Evolutionary conservation across 306 rosid genomes (phyloP), one percentile per base, ranked within the genome.

Genomic region (Canavalia ensiformis): DNA sequence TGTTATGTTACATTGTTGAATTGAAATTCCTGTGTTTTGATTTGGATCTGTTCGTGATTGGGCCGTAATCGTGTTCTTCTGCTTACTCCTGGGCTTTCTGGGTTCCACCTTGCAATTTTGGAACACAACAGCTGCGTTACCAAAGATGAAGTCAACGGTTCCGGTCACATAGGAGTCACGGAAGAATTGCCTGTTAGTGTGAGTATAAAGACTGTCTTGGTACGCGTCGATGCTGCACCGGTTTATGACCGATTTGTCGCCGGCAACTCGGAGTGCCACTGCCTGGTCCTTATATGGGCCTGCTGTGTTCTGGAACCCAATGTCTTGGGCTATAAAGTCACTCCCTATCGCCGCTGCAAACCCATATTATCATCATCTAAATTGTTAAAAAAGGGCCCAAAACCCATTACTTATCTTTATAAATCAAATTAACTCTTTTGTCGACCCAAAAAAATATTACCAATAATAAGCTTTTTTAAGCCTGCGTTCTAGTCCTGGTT

Each of bases 251-350:
- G 92, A 86, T 30, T 37, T 82, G 11, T 92, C 92, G 0, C 89
- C 86, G 6, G 92, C 84, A 1, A 90, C 89, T 0, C 94, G 91
- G 3, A 92, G 91, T 0, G 97, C 97, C 68, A 92, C 90, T 0
- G 92, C 94, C 66, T 90, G 94, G 75, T 90, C 89, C 91, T 92
- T 90, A 58, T 41, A 2, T 45, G 97, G 89, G 7, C 94, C 94
- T 1, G 97, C 94, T 18, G 91, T 87, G 90, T 91, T 91, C 65
- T 76, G 82, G 73, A 92, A 77, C 87, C 92, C 45, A 0, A 92
- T 80, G 74, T 92, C 94, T 47, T 90, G 94, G 55, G 87, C 97
- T 31, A 92, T 88, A 65, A 90, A 92, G 11, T 92, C 94, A 56
- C 86, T 91, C 0, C 97, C 97, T 46, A 84, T 89, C 0, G 92